phyloP scores from a whole-genome alignment of 768 basidiomycete species.

The Hortiboletus campestris region DNA sequence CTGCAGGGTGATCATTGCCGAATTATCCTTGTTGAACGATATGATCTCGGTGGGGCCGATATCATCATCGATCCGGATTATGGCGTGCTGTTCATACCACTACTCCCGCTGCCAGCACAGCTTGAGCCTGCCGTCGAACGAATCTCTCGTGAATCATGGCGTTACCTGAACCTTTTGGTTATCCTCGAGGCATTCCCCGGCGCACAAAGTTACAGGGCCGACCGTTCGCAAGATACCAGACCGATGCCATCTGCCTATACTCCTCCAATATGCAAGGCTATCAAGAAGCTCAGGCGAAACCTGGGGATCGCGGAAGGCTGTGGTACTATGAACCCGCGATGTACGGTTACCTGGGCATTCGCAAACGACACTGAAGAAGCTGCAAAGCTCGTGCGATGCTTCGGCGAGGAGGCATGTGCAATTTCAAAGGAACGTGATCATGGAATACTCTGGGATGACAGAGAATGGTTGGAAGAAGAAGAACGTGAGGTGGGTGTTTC shows the following conservation, averaged over 20 bases:
- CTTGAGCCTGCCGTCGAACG: conserved; percentile 42
- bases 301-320: conserved; percentile 61
- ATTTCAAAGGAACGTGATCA: conserved; percentile 40
- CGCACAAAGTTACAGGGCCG: conserved; percentile 34
- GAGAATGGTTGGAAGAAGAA: conserved; percentile 63
- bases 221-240: conserved; percentile 7
- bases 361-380: conserved; percentile 59
- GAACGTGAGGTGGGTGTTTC: conserved; percentile 44
- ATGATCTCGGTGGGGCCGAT: conserved; percentile 56
- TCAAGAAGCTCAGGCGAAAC: conserved; percentile 65
- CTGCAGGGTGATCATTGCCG: conserved; percentile 45
- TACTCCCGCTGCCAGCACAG: conserved; percentile 49
- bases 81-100: conserved; percentile 49
- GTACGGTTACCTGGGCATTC: conserved; percentile 56
- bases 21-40: conserved; percentile 65
- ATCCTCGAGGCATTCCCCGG: conserved; percentile 68
- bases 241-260: conserved; percentile 48
- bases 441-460: conserved; percentile 50
- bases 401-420: conserved; percentile 57
- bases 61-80: conserved; percentile 65
- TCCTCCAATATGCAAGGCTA: conserved; percentile 63
- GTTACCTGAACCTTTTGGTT: conserved; percentile 52
- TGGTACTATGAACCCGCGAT: conserved; percentile 44
- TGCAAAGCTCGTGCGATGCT: conserved; percentile 51
- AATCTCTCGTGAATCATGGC: conserved; percentile 62